These are phyloP conservation scores for Dryas octopetala DNA, from an alignment of 306 rosid genomes.

Conservation along the genomic window DNA sequence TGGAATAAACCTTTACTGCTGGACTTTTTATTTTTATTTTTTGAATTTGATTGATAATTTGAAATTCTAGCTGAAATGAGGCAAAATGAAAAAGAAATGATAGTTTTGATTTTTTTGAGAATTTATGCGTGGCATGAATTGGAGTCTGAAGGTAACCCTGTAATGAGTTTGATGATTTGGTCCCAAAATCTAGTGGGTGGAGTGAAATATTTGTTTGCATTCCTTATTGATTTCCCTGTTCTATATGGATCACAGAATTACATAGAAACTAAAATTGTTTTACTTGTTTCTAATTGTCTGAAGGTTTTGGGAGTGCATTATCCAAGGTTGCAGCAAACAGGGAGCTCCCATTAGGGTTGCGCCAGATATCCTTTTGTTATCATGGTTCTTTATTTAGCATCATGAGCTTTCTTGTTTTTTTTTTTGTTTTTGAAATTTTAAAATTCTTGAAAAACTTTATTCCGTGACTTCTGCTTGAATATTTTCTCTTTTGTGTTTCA, in stretches of 20 bases:
- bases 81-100: background rate
- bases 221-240: background rate
- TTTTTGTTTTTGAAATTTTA: background rate
- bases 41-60: background rate
- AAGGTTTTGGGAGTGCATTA: slow-evolving; percentile 92
- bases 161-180: slow-evolving; percentile 2
- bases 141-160: too few species aligned
- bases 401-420: slow-evolving; percentile 2
- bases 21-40: background rate
- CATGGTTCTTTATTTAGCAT: slow-evolving; percentile 22
- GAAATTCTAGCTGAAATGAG: background rate
- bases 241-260: background rate
- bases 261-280: background rate
- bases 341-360: slow-evolving; percentile 73
- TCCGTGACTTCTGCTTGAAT: background rate
- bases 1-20: background rate
- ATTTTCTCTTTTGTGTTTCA: background rate
- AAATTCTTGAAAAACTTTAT: background rate
- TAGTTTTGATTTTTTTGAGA: background rate
- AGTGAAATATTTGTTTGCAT: background rate
- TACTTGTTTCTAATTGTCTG: slow-evolving; percentile 32
- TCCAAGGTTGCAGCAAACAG: slow-evolving; percentile 76
- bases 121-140: background rate
- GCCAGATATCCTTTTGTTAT: slow-evolving; percentile 83
- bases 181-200: background rate